Evolutionary conservation across 2,329 filamentous ascomycete species (phyloP).

Genomic region (Dothiorella sarmentorum): DNA sequence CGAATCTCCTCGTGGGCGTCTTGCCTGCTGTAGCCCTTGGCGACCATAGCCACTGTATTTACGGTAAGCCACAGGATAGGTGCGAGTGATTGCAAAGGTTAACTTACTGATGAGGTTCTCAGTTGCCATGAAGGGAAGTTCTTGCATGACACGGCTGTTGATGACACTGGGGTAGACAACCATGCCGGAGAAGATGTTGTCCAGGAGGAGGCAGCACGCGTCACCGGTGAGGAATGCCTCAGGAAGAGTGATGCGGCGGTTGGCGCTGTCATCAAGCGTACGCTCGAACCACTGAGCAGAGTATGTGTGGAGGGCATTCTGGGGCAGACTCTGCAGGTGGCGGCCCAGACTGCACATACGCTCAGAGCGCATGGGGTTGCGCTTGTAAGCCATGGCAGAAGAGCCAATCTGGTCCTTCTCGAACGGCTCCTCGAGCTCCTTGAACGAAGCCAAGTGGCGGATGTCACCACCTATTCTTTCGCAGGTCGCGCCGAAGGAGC

Average conservation of each 20-base stretch:
- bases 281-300: conserved; percentile 74
- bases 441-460: conserved; percentile 67
- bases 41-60: conserved; percentile 75
- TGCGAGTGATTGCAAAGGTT: neutral
- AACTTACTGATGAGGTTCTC: conserved; percentile 41
- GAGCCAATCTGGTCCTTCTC: conserved; percentile 75
- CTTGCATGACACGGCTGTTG: conserved; percentile 62
- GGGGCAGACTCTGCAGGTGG: conserved; percentile 52
- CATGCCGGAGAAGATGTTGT: conserved; percentile 69
- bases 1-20: conserved; percentile 83
- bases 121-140: conserved; percentile 85
- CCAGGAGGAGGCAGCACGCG: conserved; percentile 62
- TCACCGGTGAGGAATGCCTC: conserved; percentile 50
- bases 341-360: conserved; percentile 59
- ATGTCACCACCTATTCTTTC: conserved; percentile 73
- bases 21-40: conserved; percentile 68
- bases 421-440: conserved; percentile 84
- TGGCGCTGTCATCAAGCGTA: conserved; percentile 72
- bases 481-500: conserved; percentile 73
- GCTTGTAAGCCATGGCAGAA: conserved; percentile 61
- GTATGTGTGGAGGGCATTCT: conserved; percentile 63
- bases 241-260: conserved; percentile 55
- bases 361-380: conserved; percentile 58
- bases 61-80: conserved; percentile 24
- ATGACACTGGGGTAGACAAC: conserved; percentile 77